Evolutionary conservation across 208 protist species (phyloP).

Genomic region (Acanthamoeba divionensis): DNA sequence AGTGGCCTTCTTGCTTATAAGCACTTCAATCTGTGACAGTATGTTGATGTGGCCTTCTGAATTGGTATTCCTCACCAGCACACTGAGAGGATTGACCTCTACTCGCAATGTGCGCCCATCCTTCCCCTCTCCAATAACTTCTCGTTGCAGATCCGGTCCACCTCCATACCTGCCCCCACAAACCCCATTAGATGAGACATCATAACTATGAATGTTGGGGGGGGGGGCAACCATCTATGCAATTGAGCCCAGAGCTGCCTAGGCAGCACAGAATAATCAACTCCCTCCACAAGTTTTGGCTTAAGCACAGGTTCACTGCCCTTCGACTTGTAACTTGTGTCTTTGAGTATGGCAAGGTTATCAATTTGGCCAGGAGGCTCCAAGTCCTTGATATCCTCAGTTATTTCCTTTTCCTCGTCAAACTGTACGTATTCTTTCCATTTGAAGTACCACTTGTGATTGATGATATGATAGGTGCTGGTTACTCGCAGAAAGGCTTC

Average conservation of each 20-base stretch:
- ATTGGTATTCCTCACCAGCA: constrained; percentile 19
- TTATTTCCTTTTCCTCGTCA: not conserved
- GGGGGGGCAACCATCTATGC: not conserved
- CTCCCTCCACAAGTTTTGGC: not conserved
- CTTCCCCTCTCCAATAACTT: constrained; percentile 30
- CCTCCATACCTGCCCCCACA: constrained; percentile 41
- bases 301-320: constrained; percentile 7
- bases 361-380: not conserved
- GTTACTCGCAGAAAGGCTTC: too few relatives aligned
- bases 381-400: not conserved
- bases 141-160: not conserved
- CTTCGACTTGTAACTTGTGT: not conserved
- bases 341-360: not conserved
- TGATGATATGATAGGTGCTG: not conserved
- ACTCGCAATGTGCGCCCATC: not conserved
- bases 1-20: constrained; percentile 33
- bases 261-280: not conserved
- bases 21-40: constrained; percentile 8
- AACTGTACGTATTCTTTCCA: not conserved
- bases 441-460: not conserved
- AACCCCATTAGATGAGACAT: too few relatives aligned
- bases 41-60: constrained; percentile 28
- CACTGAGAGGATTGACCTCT: not conserved
- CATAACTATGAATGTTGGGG: too few relatives aligned
- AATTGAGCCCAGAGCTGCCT: not conserved